Base-by-base conservation (phyloP, 2,329 filamentous ascomycete species). In the Rhexocercosporidium sp. region DNA sequence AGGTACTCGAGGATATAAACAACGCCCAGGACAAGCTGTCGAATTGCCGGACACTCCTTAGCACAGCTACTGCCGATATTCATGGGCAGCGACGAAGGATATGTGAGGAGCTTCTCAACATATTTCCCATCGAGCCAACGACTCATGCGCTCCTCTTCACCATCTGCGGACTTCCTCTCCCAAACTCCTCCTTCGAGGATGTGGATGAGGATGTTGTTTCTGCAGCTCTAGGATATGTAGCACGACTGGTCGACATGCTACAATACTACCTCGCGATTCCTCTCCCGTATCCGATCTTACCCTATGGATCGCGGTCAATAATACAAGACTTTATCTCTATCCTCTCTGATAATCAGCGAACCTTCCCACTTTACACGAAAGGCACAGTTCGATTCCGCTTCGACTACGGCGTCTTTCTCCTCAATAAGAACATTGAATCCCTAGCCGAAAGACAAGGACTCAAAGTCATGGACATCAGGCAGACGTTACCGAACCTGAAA, bases 371-470 rank as follows among this genome's bases (percentile, higher is more conserved):
- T 0, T 94, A 94, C 78, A 79, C 92, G 81, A n/a, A 85, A 71
- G 85, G 86, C 75, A 86, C 87, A 2, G 88, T 93, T 0, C 88
- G 94, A 54, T 98, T 95, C 81, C 90, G 95, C 2, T 98, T 98
- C 78, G 95, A 98, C 74, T 99, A 98, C 78, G 96, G 85, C 12
- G 96, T 97, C 77, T 99, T 98, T 75, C 82, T 98, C n/a, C 85
- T 99, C 16, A 98, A 98, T 81, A 97, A 98, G 80, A 84, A 98
- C 76, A 94, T 99, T 65, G 94, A 98, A 73, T 80, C 84, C 0
- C 81, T 90, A 3, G 90, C 88, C 67, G 81, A 82, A 3, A 83
- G 84, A 0, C 89, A 94, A 71, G 91, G 91, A 0, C 82, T 97
- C 14, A 89, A 90, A 56, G 90, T 97, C 0, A 86, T 97, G 70